Percentiles rank a stretch among this genome's conserved stretches.
Evolutionary conservation across 345 rosid species (phyloP).

Genomic region (Aquilaria malaccensis): DNA sequence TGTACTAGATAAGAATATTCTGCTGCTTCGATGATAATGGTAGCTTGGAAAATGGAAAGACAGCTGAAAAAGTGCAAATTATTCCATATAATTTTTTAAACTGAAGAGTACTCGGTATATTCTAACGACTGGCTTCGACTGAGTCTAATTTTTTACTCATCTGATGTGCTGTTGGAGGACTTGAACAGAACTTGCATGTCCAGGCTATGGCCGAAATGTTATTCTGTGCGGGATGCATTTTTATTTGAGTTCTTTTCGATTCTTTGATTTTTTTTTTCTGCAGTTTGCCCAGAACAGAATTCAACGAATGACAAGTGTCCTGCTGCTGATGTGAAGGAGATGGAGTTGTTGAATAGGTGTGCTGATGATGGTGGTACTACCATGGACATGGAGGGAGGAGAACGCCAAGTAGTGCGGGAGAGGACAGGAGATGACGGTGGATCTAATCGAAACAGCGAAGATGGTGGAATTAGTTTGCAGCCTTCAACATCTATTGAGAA

Average conservation of each 20-base stretch:
- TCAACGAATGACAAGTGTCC: constrained; percentile 7
- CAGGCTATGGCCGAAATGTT: background rate
- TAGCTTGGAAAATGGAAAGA: no score
- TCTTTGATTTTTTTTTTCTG: constrained; percentile 1
- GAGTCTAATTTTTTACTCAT: no score
- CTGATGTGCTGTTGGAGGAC: no score
- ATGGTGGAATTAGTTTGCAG: background rate
- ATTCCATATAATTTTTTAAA: no score
- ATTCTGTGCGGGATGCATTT: no score
- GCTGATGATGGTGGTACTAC: background rate
- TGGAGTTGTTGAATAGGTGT: background rate
- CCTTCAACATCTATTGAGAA: background rate
- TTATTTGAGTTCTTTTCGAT: background rate
- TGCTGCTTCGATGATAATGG: no score
- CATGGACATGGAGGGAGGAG: background rate
- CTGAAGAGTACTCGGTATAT: no score
- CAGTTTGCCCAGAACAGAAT: constrained; percentile 3
- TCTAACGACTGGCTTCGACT: no score
- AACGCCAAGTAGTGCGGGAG: background rate
- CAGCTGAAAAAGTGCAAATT: no score
- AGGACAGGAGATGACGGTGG: background rate
- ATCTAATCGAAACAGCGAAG: constrained; percentile 12
- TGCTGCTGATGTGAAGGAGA: constrained; percentile 5
- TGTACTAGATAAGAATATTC: no score
- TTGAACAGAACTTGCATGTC: no score